Evolutionary conservation across 805 yeast species (phyloP).

Genomic region (Pichia phayaonensis): DNA sequence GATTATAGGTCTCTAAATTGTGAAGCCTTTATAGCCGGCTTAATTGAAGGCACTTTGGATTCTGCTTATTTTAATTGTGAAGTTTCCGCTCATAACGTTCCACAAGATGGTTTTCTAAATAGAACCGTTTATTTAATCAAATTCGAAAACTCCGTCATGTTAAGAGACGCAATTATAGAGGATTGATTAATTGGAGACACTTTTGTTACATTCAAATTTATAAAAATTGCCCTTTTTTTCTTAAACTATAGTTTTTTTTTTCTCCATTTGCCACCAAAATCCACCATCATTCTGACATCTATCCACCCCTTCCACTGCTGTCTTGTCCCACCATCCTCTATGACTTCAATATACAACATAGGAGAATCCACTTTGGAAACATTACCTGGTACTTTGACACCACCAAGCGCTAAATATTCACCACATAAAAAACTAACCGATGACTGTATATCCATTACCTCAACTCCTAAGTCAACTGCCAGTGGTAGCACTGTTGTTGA

Average conservation of each 20-base stretch:
- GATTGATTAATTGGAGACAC: background rate
- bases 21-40: slow-evolving; percentile 78
- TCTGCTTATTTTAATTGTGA: slow-evolving; percentile 62
- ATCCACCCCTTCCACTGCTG: too few relatives aligned
- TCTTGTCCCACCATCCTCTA: too few relatives aligned
- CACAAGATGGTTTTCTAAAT: slow-evolving; percentile 43
- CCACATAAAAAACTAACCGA: slow-evolving; percentile 5
- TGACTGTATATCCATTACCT: slow-evolving; percentile 6
- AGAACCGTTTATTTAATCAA: slow-evolving; percentile 72
- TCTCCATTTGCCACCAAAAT: background rate
- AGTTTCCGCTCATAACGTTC: slow-evolving; percentile 79
- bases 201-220: too few relatives aligned
- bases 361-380: slow-evolving; percentile 8
- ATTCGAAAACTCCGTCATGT: slow-evolving; percentile 51
- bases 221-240: background rate
- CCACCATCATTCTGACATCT: too few relatives aligned
- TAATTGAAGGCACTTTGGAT: slow-evolving; percentile 76
- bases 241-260: background rate
- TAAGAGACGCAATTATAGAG: slow-evolving; percentile 36
- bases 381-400: slow-evolving; percentile 12
- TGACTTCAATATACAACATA: background rate
- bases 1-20: slow-evolving; percentile 74
- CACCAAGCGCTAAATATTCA: slow-evolving; percentile 7
- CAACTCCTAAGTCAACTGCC: slow-evolving; percentile 7
- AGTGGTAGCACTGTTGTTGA: background rate